phyloP scores from a whole-genome alignment of 805 yeast genomes.

The Priceomyces carsonii region DNA sequence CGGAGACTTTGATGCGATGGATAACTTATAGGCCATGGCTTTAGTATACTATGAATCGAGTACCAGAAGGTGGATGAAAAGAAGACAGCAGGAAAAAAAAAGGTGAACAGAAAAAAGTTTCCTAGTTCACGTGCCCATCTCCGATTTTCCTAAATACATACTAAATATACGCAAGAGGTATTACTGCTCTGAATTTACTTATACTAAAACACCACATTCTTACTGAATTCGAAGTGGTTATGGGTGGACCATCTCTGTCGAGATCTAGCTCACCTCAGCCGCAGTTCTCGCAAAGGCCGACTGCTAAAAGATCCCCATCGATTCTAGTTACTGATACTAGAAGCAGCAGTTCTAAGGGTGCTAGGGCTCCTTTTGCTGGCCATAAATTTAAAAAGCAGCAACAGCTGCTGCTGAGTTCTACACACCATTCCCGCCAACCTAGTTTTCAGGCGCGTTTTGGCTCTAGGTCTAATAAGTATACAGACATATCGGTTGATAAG shows the following conservation, averaged over 20 bases:
- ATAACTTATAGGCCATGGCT: slow-evolving; percentile 49
- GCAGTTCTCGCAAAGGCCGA: slow-evolving; percentile 40
- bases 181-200: too few relatives aligned
- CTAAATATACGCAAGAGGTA: too few relatives aligned
- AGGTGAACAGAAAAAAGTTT: too few relatives aligned
- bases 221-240: too few relatives aligned
- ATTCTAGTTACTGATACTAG: slow-evolving; percentile 91
- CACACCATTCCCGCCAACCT: slow-evolving; percentile 1
- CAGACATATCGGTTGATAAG: slow-evolving; percentile 80
- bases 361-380: slow-evolving; percentile 83
- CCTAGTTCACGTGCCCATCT: too few relatives aligned
- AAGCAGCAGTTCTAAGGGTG: slow-evolving; percentile 47
- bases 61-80: too few relatives aligned
- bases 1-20: slow-evolving; percentile 85
- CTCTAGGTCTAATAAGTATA: slow-evolving; percentile 48
- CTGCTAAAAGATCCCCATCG: slow-evolving; percentile 88
- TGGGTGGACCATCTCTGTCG: slow-evolving; percentile 3
- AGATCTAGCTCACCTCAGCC: slow-evolving; percentile 7
- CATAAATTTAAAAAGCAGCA: slow-evolving; percentile 43
- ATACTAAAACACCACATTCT: too few relatives aligned
- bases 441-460: slow-evolving; percentile 24
- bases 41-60: not conserved
- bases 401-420: slow-evolving; percentile 18
- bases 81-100: too few relatives aligned
- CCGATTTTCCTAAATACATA: too few relatives aligned